phyloP scores from a whole-genome alignment of 352 stramenopile species.

The Phytopythium kandeliae region DNA sequence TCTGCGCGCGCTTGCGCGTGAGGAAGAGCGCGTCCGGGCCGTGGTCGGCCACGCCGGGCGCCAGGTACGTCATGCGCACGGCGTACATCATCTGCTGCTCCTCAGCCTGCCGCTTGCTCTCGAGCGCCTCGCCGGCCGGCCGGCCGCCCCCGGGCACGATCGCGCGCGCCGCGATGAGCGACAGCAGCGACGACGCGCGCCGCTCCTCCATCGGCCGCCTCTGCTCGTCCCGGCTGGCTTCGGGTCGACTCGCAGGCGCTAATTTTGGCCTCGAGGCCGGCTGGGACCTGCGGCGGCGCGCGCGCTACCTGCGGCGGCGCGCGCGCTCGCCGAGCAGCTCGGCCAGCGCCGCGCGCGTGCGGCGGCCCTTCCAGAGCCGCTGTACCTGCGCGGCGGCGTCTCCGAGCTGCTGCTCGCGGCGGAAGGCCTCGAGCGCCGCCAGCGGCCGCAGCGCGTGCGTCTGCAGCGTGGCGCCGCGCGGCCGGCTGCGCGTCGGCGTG shows the following conservation, averaged over 20 bases:
- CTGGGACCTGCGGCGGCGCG: too few species aligned
- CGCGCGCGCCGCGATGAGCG: constrained; percentile 23
- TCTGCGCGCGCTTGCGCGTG: constrained; percentile 72
- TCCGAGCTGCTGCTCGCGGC: constrained; percentile 20
- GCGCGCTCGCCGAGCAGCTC: background rate
- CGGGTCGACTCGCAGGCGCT: too few species aligned
- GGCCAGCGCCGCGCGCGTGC: constrained; percentile 41
- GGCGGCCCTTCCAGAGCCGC: constrained; percentile 48
- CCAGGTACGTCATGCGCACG: constrained; percentile 72
- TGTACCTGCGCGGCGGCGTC: constrained; percentile 40
- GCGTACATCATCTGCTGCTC: constrained; percentile 76
- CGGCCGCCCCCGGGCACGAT: constrained; percentile 11
- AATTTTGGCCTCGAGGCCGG: too few species aligned
- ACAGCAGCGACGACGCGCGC: constrained; percentile 27
- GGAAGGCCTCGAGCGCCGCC: constrained; percentile 32
- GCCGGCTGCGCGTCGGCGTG: background rate
- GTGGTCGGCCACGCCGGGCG: constrained; percentile 30
- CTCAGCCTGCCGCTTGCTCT: constrained; percentile 17
- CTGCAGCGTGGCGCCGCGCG: constrained; percentile 22
- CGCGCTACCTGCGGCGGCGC: background rate
- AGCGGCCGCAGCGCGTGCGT: constrained; percentile 29
- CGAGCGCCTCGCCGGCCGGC: constrained; percentile 9
- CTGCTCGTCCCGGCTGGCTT: too few species aligned
- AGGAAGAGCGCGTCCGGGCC: constrained; percentile 64
- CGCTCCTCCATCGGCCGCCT: too few species aligned